phyloP scores from a whole-genome alignment of 371 early-diverging fungal species.

The Actinomortierella wolfii region DNA sequence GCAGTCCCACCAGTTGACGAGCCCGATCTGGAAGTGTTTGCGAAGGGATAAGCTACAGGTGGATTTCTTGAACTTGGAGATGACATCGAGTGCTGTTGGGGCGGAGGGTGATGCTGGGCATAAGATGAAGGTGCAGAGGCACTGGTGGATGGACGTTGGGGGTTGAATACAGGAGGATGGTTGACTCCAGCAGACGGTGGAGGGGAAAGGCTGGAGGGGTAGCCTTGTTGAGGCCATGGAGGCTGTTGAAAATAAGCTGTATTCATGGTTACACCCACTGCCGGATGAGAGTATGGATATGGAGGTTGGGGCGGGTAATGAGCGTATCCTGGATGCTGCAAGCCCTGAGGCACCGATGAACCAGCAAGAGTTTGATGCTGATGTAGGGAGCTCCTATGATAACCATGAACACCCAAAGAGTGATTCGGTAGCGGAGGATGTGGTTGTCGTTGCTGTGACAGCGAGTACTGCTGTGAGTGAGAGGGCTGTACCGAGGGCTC shows the following conservation, averaged over 20 bases:
- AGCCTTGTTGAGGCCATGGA: not conserved
- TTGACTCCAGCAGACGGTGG: no score
- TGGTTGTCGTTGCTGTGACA: not conserved
- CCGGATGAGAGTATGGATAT: not conserved
- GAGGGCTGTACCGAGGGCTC: conserved; percentile 8
- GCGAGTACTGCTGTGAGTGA: not conserved
- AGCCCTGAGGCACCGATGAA: no score
- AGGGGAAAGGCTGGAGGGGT: not conserved
- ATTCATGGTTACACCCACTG: conserved; percentile 8
- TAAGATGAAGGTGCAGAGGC: not conserved
- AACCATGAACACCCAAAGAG: not conserved
- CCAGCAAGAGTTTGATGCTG: no score
- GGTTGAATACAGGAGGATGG: no score
- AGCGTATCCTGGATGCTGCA: no score
- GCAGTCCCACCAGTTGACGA: not conserved
- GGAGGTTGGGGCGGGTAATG: not conserved
- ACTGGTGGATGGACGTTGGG: not conserved
- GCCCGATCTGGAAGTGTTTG: not conserved
- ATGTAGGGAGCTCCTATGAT: not conserved
- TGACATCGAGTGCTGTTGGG: not conserved
- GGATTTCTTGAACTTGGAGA: not conserved
- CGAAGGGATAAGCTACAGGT: conserved; percentile 3
- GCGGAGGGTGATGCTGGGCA: not conserved
- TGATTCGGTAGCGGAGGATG: not conserved
- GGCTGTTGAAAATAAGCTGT: conserved; percentile 29